phyloP scores from a whole-genome alignment of 139 green algal species.

The Tetraselmis striata region DNA sequence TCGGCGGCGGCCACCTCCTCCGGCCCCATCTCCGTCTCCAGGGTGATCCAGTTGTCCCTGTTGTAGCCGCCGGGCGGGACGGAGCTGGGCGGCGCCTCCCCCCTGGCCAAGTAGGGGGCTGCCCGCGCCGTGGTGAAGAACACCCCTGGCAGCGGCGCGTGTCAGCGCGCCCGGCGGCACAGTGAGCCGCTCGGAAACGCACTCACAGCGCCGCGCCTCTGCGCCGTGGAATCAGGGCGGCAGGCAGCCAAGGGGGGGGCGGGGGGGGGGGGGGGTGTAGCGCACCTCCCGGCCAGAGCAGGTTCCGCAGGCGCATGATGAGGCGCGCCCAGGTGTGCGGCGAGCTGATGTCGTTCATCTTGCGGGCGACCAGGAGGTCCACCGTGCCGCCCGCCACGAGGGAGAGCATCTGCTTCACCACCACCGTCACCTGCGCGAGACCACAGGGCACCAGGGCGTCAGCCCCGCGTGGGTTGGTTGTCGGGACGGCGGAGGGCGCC shows the following conservation, averaged over 20 bases:
- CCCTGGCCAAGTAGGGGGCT: not conserved
- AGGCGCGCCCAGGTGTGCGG: slow-evolving; percentile 50
- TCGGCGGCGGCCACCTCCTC: not conserved
- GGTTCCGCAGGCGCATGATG: slow-evolving; percentile 49
- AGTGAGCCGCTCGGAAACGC: not conserved
- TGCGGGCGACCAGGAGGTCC: slow-evolving; percentile 39
- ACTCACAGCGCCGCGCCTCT: not conserved
- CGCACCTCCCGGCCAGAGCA: slow-evolving; percentile 57
- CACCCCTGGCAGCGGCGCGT: not conserved
- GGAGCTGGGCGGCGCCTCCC: not conserved
- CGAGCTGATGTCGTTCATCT: slow-evolving; percentile 24
- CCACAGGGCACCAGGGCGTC: too few species aligned
- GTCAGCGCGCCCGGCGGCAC: too few species aligned
- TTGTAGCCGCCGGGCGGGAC: not conserved
- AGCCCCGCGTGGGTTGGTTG: too few species aligned
- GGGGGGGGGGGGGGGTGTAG: too few species aligned
- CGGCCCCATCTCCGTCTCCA: not conserved
- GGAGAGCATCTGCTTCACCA: slow-evolving; percentile 57
- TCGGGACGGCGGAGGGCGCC: too few species aligned
- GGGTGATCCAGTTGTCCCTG: not conserved
- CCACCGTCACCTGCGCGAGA: slow-evolving; percentile 38
- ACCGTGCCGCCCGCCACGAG: slow-evolving; percentile 68
- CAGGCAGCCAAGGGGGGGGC: not conserved
- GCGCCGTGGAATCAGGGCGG: too few species aligned
- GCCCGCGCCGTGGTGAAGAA: not conserved